Base-by-base conservation (phyloP, 1,284 basidiomycete genomes). In the Boletus subluridellus region DNA sequence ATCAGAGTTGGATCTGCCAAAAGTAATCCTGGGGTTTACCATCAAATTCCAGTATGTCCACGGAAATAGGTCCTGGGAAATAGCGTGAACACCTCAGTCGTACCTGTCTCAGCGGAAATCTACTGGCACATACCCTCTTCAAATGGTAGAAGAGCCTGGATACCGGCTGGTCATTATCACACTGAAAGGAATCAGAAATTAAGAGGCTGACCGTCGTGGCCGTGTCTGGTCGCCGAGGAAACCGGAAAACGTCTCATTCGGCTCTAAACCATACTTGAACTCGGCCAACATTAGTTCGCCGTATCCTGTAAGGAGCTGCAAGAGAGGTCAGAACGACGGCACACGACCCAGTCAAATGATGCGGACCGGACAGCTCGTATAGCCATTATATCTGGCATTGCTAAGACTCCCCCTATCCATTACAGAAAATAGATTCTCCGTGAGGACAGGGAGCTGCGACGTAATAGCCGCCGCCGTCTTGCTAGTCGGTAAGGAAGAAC, bases 391-490 rank as follows among this genome's bases (percentile, higher is more conserved):
- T 48, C 68, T 74, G 2, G 90, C 92, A 44, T 71, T 69, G 30
- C 85, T 82, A 51, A 92, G 71, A 65, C 85, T 83, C 52, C 91
- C 92, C 1, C 82, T 87, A 64, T 88, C 82, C 69, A 94, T 77
- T 46, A 91, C 76, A 35, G 84, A 83, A 72, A 86, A 87, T 52
- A 98, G 74, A 76, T 98, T 99, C 74, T 96, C 91, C 1, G 90
- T 86, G 51, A 98, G 80, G 2, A 99, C 89, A n/a, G 96, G 96
- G 0, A 92, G 87, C 73, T 99, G 93, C 0, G 85, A 85, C 2
- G 92, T 94, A 68, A 98, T 91, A 1, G 95, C 96, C 3, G 96
- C 95, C 0, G 92, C 93, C 1, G 96, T 99, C 82, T 97, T 99
- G 74, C 92, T 94, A 14, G 94, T 98, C 7, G 95, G 95, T 46